phyloP scores from a whole-genome alignment of 2,329 filamentous ascomycete species.

The Grosmannia penicillata region DNA sequence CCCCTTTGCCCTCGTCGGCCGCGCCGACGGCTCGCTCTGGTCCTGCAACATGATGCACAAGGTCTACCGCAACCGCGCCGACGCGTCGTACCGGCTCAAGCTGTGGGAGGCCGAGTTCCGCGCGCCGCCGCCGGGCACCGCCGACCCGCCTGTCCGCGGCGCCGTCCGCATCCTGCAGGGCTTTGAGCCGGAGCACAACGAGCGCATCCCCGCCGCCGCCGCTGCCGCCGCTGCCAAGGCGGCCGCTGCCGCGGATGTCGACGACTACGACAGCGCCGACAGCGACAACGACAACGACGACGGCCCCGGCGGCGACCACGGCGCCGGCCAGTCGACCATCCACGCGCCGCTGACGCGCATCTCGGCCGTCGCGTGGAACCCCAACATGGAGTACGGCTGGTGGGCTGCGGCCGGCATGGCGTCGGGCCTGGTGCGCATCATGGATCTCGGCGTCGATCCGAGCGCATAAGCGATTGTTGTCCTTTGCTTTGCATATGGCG shows the following conservation, averaged over 20 bases:
- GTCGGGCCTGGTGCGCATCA: slow-evolving; percentile 50
- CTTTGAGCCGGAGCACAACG: slow-evolving; percentile 34
- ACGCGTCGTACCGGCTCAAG: slow-evolving; percentile 23
- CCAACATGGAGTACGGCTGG: slow-evolving; percentile 47
- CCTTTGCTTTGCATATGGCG: no score
- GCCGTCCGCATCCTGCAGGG: slow-evolving; percentile 36
- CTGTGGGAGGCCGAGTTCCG: slow-evolving; percentile 41
- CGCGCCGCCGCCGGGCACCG: slow-evolving; percentile 12
- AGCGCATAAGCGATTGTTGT: no score
- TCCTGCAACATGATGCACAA: slow-evolving; percentile 27
- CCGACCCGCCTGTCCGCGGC: slow-evolving; percentile 14
- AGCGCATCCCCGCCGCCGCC: slow-evolving; percentile 19
- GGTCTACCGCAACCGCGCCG: slow-evolving; percentile 25
- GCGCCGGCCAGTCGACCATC: slow-evolving; percentile 24
- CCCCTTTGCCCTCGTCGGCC: slow-evolving; percentile 34
- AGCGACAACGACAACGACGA: slow-evolving; percentile 12
- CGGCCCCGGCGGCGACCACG: slow-evolving; percentile 10
- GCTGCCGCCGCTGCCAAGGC: slow-evolving; percentile 11
- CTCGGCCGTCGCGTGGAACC: slow-evolving; percentile 52
- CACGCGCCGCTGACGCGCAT: slow-evolving; percentile 50
- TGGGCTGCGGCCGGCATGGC: slow-evolving; percentile 55
- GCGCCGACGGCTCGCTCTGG: slow-evolving; percentile 28
- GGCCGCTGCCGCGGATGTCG: neutral
- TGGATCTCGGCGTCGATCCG: slow-evolving; percentile 45
- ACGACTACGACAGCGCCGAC: slow-evolving; percentile 13